phyloP scores from a whole-genome alignment of 805 yeast species.

The Wickerhamomyces ciferrii region DNA sequence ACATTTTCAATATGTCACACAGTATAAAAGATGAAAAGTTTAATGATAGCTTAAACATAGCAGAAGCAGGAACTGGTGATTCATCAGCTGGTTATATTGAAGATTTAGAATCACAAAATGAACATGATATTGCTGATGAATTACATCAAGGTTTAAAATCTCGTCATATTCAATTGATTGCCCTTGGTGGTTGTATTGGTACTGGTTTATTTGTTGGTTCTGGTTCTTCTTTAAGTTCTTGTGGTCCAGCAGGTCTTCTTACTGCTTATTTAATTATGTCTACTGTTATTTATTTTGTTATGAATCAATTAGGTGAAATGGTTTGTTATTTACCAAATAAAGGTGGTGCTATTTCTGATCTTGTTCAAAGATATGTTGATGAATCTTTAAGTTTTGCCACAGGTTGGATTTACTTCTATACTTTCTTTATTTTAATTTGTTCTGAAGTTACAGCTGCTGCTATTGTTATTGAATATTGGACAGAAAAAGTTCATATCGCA shows the following conservation, averaged over 20 bases:
- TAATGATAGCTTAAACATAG: neutral
- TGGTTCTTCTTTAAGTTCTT: slow-evolving; percentile 53
- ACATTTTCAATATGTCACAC: no score
- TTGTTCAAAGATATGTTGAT: slow-evolving; percentile 47
- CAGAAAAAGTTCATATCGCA: slow-evolving; percentile 49
- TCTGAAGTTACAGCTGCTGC: slow-evolving; percentile 60
- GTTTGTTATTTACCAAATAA: slow-evolving; percentile 57
- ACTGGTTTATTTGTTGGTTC: slow-evolving; percentile 80
- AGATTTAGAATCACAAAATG: slow-evolving; percentile 13
- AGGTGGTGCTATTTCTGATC: slow-evolving; percentile 59
- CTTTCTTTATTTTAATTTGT: slow-evolving; percentile 17
- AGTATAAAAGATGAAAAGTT: neutral
- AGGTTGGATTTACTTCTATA: slow-evolving; percentile 24
- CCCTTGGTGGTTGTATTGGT: slow-evolving; percentile 82
- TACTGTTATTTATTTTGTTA: slow-evolving; percentile 57
- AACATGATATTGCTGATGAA: slow-evolving; percentile 2
- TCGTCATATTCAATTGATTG: slow-evolving; percentile 76
- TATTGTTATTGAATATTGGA: slow-evolving; percentile 47
- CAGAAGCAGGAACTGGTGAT: slow-evolving; percentile 11
- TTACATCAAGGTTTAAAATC: slow-evolving; percentile 33
- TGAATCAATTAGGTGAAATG: slow-evolving; percentile 64
- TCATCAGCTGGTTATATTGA: slow-evolving; percentile 20
- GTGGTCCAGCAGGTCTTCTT: slow-evolving; percentile 71
- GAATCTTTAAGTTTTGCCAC: slow-evolving; percentile 23
- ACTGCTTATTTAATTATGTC: slow-evolving; percentile 61